phyloP scores from a whole-genome alignment of 2,329 filamentous ascomycete genomes.

The Fusarium sp. region DNA sequence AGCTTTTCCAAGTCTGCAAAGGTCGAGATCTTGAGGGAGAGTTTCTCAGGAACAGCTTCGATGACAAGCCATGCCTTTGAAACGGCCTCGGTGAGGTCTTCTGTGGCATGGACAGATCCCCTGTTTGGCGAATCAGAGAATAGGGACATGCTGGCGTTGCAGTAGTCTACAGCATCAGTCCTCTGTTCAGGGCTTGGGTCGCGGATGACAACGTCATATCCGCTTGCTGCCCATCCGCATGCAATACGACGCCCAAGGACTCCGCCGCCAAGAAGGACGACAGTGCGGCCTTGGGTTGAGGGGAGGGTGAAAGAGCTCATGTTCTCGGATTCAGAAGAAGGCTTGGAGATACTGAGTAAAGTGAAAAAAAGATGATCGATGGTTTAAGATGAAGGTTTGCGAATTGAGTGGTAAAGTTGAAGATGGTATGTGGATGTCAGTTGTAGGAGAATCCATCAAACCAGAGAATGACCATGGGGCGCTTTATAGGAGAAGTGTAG shows the following conservation, averaged over 20 bases:
- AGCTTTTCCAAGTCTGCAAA: conserved; percentile 17
- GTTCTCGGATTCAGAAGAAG: fast-evolving
- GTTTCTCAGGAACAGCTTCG: conserved; percentile 16
- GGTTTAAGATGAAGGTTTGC: no score
- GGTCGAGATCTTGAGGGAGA: conserved; percentile 15
- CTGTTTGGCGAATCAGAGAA: not conserved
- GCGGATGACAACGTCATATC: conserved; percentile 15
- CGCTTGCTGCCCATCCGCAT: conserved; percentile 22
- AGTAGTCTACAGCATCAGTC: conserved; percentile 7
- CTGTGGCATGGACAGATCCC: not conserved
- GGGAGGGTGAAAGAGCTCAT: conserved; percentile 14
- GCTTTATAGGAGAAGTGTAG: no score
- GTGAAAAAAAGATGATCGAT: no score
- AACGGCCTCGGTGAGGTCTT: conserved; percentile 1
- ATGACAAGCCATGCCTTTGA: conserved; percentile 16
- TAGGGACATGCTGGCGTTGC: not conserved
- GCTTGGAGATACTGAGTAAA: no score
- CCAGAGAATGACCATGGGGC: no score
- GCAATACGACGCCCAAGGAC: conserved; percentile 14
- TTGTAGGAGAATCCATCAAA: no score
- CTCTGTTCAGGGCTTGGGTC: conserved; percentile 21
- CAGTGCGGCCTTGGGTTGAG: not conserved
- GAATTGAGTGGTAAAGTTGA: no score
- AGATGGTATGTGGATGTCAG: no score
- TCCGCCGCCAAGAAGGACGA: conserved; percentile 9